A percentile compares a stretch with the other conserved stretches of the same genome.
Conservation (phyloP, 2,329 filamentous ascomycete species). For the Tolypocladium guangdongense region DNA sequence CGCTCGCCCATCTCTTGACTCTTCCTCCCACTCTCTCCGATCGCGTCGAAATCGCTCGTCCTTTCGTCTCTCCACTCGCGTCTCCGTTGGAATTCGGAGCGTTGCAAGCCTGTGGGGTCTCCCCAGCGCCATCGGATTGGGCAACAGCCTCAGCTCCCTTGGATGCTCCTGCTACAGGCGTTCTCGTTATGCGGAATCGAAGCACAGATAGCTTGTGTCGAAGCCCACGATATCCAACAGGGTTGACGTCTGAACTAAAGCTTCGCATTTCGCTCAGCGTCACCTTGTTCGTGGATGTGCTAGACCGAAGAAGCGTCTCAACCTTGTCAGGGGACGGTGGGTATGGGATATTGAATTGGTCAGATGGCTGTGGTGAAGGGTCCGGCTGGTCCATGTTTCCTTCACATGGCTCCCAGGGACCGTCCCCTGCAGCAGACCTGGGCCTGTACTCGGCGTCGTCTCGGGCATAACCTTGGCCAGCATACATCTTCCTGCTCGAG, state of each 20-base stretch:
- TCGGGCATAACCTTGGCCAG: not conserved
- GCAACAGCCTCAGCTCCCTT: constrained; percentile 5
- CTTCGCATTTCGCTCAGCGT: constrained; percentile 6
- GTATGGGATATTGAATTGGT: constrained; percentile 24
- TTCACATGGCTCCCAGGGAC: constrained; percentile 4
- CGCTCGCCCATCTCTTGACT: constrained; percentile 22
- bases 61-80: not conserved
- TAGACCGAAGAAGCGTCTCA: constrained; percentile 5
- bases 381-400: constrained; percentile 2
- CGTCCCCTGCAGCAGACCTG: not conserved
- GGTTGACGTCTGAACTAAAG: constrained; percentile 1
- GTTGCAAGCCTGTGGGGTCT: not conserved
- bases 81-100: not conserved
- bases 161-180: constrained; percentile 3
- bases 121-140: constrained; percentile 2
- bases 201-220: constrained; percentile 20
- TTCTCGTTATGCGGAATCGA: constrained; percentile 12
- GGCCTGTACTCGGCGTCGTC: not conserved
- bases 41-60: constrained; percentile 4
- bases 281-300: constrained; percentile 4
- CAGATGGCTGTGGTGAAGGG: constrained; percentile 13
- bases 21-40: constrained; percentile 13
- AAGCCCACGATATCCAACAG: constrained; percentile 6
- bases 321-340: constrained; percentile 12
- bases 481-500: constrained; percentile 5